Evolutionary conservation across 768 basidiomycete species (phyloP).

Genomic region (Amanita rubescens): DNA sequence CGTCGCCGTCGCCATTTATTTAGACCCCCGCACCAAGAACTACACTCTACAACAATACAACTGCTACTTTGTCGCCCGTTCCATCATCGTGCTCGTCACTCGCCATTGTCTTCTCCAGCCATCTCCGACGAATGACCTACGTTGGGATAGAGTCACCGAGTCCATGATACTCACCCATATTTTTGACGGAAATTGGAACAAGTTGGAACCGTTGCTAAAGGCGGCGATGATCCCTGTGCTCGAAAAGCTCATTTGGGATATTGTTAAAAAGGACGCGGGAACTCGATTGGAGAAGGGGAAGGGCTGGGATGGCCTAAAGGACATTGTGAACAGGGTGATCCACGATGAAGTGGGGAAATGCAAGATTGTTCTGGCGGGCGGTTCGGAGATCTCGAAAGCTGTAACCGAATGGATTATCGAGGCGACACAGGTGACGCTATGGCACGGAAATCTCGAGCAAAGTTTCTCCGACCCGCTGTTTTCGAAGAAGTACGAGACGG

Average conservation of each 20-base stretch:
- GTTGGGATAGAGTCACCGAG: constrained; percentile 2
- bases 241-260: background rate
- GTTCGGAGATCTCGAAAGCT: background rate
- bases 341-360: background rate
- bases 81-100: background rate
- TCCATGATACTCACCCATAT: background rate
- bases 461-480: background rate
- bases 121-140: background rate
- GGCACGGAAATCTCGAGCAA: background rate
- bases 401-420: background rate
- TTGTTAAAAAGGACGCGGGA: background rate
- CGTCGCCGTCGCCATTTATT: background rate
- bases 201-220: background rate
- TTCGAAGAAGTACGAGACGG: background rate
- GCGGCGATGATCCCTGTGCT: background rate
- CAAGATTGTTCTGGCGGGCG: background rate
- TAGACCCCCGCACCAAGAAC: background rate
- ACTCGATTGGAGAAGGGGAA: background rate
- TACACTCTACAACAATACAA: background rate
- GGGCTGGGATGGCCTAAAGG: background rate
- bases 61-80: constrained; percentile 1
- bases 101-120: background rate
- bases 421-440: background rate
- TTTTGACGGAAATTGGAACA: background rate
- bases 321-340: background rate